Base-by-base conservation (phyloP, 805 yeast species). In the Barnettozyma salicaria region DNA sequence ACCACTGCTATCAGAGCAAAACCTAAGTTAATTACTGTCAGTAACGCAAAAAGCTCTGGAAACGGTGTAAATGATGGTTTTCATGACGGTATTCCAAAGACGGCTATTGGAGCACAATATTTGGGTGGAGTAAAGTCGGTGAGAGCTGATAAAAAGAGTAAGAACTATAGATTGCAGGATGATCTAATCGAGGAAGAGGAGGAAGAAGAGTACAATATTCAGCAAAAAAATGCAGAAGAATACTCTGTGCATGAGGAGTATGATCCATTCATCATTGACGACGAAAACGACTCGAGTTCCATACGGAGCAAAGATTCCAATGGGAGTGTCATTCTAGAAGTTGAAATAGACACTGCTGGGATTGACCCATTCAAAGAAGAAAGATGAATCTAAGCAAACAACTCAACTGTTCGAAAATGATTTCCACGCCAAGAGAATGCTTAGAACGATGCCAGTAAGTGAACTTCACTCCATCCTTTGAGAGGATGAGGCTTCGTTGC, bases 1-100 rank as follows among this genome's bases (percentile, higher is more conserved):
- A 80, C 80, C 53, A 82, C 88, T 0, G 94, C 92, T 2, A 80
- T 83, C 39, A 72, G 80, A 42, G 92, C 84, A 3, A 76, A 72
- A 52, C 92, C 95, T 2, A 70, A 72, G 47, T 64, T 85, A 43
- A 81, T 85, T n/a, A 69, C 70, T 36, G 71, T 76, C 2, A 36
- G 32, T 20, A 32, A 19, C 8, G 3, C 25, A 2, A n/a, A 19
- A n/a, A n/a, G n/a, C n/a, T n/a, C n/a, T n/a, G 26, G 18, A 2
- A 17, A 14, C n/a, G 30, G 31, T 11, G 21, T 10, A 11, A 7
- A n/a, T 10, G 31, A 35, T 6, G 56, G 48, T 29, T 49, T 43
- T 17, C 43, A 45, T 7, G 58, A 48, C n/a, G 40, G 39, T 1
- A 29, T 43, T 3, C 56, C 55, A 14, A 18, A 27, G 11, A 52